Percentiles rank a stretch among this genome's conserved stretches.
Conservation (phyloP, 1,139 yeast genomes). For the Eremothecium gossypii region DNA sequence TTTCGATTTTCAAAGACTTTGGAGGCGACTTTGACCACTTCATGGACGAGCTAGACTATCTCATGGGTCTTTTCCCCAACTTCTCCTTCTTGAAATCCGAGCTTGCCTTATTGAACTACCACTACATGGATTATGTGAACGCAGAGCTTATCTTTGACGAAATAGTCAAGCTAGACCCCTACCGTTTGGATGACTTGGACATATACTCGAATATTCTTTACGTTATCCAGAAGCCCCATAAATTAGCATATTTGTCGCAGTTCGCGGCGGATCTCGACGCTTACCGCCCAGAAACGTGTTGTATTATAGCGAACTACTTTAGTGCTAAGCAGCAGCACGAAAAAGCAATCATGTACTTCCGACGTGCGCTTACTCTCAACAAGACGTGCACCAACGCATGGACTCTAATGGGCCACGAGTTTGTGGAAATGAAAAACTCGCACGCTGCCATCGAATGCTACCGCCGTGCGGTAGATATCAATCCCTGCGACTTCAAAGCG, state of each 20-base stretch:
- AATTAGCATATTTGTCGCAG: slow-evolving; percentile 81
- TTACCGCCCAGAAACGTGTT: slow-evolving; percentile 90
- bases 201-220: slow-evolving; percentile 86
- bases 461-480: slow-evolving; percentile 81
- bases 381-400: slow-evolving; percentile 84
- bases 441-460: slow-evolving; percentile 97
- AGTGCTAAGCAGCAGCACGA: slow-evolving; percentile 90
- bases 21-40: slow-evolving; percentile 55
- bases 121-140: slow-evolving; percentile 66
- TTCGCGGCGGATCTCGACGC: slow-evolving; percentile 74
- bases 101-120: slow-evolving; percentile 71
- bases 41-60: slow-evolving; percentile 38
- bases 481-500: slow-evolving; percentile 84
- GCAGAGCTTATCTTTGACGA: slow-evolving; percentile 77
- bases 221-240: slow-evolving; percentile 84
- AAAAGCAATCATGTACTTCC: slow-evolving; percentile 86
- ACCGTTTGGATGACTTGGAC: slow-evolving; percentile 82
- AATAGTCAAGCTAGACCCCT: slow-evolving; percentile 68
- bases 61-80: slow-evolving; percentile 51
- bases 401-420: slow-evolving; percentile 99
- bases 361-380: slow-evolving; percentile 76
- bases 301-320: slow-evolving; percentile 88
- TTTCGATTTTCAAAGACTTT: slow-evolving; percentile 70
- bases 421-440: slow-evolving; percentile 88
- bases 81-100: slow-evolving; percentile 72